Conservation (phyloP, 768 basidiomycete species). For the Macrolepiota albuminosa region DNA sequence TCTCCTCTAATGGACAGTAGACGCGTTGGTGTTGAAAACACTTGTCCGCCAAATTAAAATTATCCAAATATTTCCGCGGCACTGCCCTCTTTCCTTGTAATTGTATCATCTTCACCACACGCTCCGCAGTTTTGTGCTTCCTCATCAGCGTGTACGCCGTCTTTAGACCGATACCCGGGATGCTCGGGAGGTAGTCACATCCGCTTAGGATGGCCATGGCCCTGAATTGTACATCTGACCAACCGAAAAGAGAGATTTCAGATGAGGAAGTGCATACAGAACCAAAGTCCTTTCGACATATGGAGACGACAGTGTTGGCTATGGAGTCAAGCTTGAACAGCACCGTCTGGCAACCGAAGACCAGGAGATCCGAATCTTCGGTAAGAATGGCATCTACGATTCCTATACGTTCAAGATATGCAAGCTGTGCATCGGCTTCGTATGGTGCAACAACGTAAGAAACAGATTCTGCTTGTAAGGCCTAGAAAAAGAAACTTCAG, state of each 20-base stretch:
- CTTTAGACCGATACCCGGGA: constrained; percentile 90
- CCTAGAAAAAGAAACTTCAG: constrained; percentile 43
- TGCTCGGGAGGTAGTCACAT: constrained; percentile 89
- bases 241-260: constrained; percentile 76
- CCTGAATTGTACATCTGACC: constrained; percentile 88
- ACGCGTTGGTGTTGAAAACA: constrained; percentile 93
- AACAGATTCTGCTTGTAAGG: constrained; percentile 75
- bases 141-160: constrained; percentile 81
- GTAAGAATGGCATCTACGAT: constrained; percentile 90
- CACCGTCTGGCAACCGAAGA: constrained; percentile 91
- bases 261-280: constrained; percentile 41
- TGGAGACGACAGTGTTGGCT: constrained; percentile 57
- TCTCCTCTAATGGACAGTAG: constrained; percentile 67
- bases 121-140: constrained; percentile 84
- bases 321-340: constrained; percentile 88
- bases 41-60: constrained; percentile 80
- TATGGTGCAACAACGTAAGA: constrained; percentile 94
- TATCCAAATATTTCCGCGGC: constrained; percentile 68
- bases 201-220: constrained; percentile 92
- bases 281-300: constrained; percentile 66
- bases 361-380: constrained; percentile 96
- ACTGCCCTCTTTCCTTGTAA: constrained; percentile 84
- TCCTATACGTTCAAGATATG: constrained; percentile 81
- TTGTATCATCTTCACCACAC: constrained; percentile 68
- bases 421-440: constrained; percentile 96